Evolutionary conservation across 768 basidiomycete species (phyloP).

Genomic region (Phlebiopsis gigantea): DNA sequence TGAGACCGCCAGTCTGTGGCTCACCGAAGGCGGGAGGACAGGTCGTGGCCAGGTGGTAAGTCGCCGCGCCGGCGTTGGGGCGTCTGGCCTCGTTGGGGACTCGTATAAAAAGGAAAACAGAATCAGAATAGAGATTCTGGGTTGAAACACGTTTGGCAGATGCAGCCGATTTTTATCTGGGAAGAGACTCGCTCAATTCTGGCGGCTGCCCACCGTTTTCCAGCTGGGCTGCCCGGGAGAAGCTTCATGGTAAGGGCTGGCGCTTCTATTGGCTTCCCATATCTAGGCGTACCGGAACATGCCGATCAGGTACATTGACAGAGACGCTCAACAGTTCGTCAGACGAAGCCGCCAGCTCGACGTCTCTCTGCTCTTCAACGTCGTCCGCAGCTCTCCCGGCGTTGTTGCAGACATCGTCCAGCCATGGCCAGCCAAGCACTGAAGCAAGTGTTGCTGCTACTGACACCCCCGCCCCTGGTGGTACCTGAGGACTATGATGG

Average conservation of each 20-base stretch:
- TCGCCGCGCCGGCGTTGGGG: too few species aligned
- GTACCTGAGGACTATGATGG: constrained; percentile 65
- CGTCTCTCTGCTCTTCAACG: not conserved
- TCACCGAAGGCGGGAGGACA: too few species aligned
- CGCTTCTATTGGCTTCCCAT: not conserved
- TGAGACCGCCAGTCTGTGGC: too few species aligned
- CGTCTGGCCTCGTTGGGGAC: too few species aligned
- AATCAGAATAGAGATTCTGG: too few species aligned
- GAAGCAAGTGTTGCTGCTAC: not conserved
- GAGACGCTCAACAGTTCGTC: not conserved
- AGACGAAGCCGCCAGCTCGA: not conserved
- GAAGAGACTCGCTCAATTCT: not conserved
- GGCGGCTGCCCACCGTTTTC: not conserved
- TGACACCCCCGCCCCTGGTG: constrained; percentile 57
- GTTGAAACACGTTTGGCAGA: too few species aligned
- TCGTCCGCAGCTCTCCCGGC: not conserved
- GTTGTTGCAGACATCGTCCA: not conserved
- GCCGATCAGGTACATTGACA: constrained; percentile 1
- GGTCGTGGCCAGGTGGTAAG: too few species aligned
- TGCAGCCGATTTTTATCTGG: too few species aligned
- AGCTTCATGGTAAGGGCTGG: too few species aligned
- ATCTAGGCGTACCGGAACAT: not conserved
- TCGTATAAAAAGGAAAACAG: too few species aligned
- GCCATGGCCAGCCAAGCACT: constrained; percentile 6
- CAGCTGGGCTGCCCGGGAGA: not conserved